Percentiles rank a stretch among this genome's conserved stretches.
phyloP scores from a whole-genome alignment of 225 moss, liverwort and hornwort species.

The Marchantia paleacea region DNA sequence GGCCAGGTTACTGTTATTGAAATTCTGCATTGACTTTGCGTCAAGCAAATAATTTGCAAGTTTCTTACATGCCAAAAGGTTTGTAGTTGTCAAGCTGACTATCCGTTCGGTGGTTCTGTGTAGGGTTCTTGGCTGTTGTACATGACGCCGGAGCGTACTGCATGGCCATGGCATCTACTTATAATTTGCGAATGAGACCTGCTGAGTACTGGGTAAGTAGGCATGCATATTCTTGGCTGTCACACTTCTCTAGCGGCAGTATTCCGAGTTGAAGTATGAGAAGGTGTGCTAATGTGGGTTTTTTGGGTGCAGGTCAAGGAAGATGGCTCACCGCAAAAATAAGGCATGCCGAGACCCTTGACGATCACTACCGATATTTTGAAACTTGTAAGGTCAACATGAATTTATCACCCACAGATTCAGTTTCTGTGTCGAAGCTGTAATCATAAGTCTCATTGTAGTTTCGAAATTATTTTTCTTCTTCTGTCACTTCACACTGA shows the following conservation, averaged over 20 bases:
- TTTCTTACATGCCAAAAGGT: neutral
- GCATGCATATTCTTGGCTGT: neutral
- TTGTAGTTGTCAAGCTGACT: neutral
- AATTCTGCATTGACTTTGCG: neutral
- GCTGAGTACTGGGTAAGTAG: constrained; percentile 86
- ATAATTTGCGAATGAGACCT: constrained; percentile 85
- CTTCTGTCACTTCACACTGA: too few relatives aligned
- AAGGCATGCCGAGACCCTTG: constrained; percentile 78
- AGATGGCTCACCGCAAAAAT: constrained; percentile 76
- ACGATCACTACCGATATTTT: constrained; percentile 77
- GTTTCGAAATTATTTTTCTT: too few relatives aligned
- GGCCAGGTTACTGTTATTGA: neutral
- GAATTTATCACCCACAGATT: too few relatives aligned
- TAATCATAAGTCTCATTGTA: too few relatives aligned
- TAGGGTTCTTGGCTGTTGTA: constrained; percentile 84
- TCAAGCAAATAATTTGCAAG: too few relatives aligned
- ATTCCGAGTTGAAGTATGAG: too few relatives aligned
- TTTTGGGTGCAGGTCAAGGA: constrained; percentile 51
- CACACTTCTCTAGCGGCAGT: too few relatives aligned
- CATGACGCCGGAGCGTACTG: constrained; percentile 99
- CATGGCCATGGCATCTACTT: constrained; percentile 98
- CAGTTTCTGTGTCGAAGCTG: too few relatives aligned
- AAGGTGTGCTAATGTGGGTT: neutral
- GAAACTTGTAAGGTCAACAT: constrained; percentile 44
- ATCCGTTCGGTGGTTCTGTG: neutral